Conservation (phyloP, 1,284 basidiomycete genomes). For the Mycena sp. region DNA sequence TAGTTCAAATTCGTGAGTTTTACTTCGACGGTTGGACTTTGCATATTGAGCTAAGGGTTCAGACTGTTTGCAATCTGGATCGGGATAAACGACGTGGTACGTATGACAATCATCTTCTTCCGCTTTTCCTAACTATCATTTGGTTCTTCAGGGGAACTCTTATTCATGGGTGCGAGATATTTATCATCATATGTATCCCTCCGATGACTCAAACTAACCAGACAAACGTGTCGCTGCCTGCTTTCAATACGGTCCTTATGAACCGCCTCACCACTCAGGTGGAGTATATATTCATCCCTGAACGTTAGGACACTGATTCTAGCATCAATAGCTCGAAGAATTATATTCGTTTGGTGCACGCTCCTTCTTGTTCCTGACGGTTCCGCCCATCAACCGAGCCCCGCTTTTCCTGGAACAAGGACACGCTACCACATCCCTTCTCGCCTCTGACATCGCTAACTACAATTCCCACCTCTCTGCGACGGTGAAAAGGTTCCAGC, state of each 20-base stretch:
- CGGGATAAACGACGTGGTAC: conserved; percentile 71
- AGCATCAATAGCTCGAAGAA: conserved; percentile 64
- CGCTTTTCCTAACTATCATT: background rate
- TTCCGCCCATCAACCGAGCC: conserved; percentile 68
- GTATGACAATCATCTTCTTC: conserved; percentile 28
- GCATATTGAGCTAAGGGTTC: too few relatives aligned
- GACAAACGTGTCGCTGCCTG: conserved; percentile 63
- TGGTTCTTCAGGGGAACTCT: conserved; percentile 59
- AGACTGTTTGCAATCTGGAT: conserved; percentile 70
- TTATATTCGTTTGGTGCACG: conserved; percentile 65
- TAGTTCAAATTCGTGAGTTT: conserved; percentile 53
- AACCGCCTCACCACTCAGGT: conserved; percentile 65
- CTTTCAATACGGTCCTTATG: conserved; percentile 63
- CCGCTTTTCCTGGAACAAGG: conserved; percentile 65
- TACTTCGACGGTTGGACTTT: too few relatives aligned
- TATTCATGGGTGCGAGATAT: conserved; percentile 54
- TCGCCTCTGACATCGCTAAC: conserved; percentile 54
- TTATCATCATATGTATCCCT: background rate
- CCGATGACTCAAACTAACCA: conserved; percentile 33
- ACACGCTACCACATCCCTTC: conserved; percentile 41
- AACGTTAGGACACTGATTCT: too few relatives aligned
- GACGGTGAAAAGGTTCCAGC: conserved; percentile 51
- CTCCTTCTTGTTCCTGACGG: conserved; percentile 74
- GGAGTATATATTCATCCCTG: too few relatives aligned
- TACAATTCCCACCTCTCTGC: conserved; percentile 60